Base-by-base conservation (phyloP, 2,329 filamentous ascomycete species). In the Penicillium sp. region DNA sequence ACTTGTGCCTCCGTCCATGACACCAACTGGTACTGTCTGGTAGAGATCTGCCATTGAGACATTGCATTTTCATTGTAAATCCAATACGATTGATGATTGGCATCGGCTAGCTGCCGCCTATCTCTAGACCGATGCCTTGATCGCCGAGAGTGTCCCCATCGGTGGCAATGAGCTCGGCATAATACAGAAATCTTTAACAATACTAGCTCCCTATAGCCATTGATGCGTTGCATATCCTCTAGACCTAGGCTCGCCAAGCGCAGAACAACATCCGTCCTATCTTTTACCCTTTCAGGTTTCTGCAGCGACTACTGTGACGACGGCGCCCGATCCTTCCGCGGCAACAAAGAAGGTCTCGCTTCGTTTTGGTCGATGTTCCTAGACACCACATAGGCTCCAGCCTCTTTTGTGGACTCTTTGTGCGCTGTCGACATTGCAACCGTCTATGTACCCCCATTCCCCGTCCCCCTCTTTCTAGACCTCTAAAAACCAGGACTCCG, bases 381-480 rank as follows among this genome's bases (percentile, higher is more conserved):
- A n/a, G 27, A 49, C 46, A 49, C 18, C 33, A 22, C 46, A 35
- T 35, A 19, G 31, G 46, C n/a, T 49, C 18, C 27, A 35, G 31
- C 46, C 10, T n/a, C 10, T n/a, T 13, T 19, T 47, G 19, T 60
- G 37, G 18, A 40, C 33, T 49, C 39, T 50, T 60, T 59, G 52
- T 64, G 58, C 58, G 58, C 62, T 64, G 62, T 62, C 60, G 47
- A 58, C 46, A 64, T 64, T 64, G 53, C 55, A 61, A 57, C 58
- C 41, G 46, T 58, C 33, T 37, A 22, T 22, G 22, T 22, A 51
- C 24, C 19, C 47, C 52, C 37, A 24, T 50, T 50, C 37, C 37
- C 39, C 36, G 50, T 49, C 50, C 33, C 44, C 51, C 39, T 52
- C 37, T 46, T 46, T 44, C 40, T 44, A 36, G 18, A 39, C 40